phyloP scores from a whole-genome alignment of 208 protist species.

The Lotmaria passim region DNA sequence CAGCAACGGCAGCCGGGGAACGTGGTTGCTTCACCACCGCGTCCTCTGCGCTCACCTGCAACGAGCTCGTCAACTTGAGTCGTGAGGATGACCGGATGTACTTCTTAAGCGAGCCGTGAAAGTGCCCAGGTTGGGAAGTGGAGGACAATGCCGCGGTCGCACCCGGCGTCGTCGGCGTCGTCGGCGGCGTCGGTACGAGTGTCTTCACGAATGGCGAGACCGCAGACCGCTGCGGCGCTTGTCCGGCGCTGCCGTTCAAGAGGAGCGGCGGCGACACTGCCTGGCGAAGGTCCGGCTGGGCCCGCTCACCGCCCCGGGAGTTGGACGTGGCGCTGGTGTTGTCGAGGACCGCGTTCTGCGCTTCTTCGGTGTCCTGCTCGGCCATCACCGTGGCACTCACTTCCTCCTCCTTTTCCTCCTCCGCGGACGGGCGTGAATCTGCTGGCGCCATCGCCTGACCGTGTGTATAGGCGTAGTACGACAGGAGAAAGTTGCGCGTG shows the following conservation, averaged over 20 bases:
- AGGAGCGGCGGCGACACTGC: neutral
- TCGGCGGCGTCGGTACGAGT: neutral
- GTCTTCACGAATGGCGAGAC: conserved; percentile 9
- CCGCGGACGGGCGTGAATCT: too few relatives aligned
- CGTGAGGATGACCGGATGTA: conserved; percentile 7
- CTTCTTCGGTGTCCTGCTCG: too few relatives aligned
- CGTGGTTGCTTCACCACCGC: neutral
- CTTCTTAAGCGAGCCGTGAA: neutral
- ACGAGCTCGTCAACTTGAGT: conserved; percentile 2
- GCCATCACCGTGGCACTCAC: too few relatives aligned
- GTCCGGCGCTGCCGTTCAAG: neutral
- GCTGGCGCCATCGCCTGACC: neutral
- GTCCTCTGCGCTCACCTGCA: neutral
- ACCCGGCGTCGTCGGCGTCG: neutral
- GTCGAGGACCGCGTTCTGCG: neutral
- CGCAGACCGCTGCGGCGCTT: neutral
- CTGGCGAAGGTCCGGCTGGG: neutral
- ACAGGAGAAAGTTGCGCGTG: conserved; percentile 31
- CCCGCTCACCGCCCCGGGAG: neutral
- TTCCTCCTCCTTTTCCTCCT: too few relatives aligned
- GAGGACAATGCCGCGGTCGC: neutral
- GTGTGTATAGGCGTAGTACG: conserved; percentile 25
- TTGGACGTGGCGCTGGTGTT: neutral
- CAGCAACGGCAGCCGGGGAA: too few relatives aligned
- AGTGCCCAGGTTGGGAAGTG: neutral